Evolutionary conservation across 352 stramenopile genomes (phyloP).

Genomic region (Globisporangium middletonii): DNA sequence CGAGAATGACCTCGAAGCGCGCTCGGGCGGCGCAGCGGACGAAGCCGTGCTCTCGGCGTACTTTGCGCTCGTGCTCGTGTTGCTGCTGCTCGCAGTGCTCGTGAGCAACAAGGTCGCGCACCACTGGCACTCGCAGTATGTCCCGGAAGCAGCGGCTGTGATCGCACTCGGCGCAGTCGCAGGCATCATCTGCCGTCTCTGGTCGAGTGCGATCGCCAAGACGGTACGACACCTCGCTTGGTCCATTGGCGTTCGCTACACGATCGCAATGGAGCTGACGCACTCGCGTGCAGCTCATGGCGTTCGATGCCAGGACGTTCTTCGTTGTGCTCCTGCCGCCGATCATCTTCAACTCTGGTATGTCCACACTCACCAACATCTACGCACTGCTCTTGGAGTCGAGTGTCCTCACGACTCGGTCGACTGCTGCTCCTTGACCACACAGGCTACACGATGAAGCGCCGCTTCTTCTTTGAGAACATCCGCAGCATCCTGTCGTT

Average conservation of each 20-base stretch:
- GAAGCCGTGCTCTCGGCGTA: constrained; percentile 69
- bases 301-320: constrained; percentile 41
- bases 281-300: constrained; percentile 55
- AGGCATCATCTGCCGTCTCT: constrained; percentile 47
- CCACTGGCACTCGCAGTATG: constrained; percentile 67
- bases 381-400: too few species aligned
- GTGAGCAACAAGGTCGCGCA: constrained; percentile 71
- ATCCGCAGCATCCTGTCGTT: constrained; percentile 87
- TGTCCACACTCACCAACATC: too few species aligned
- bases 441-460: constrained; percentile 84
- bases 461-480: constrained; percentile 90
- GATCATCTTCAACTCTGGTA: constrained; percentile 93
- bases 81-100: constrained; percentile 71
- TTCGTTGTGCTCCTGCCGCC: constrained; percentile 90
- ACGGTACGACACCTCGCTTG: constrained; percentile 9
- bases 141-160: constrained; percentile 48
- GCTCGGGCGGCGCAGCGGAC: constrained; percentile 19
- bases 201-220: constrained; percentile 43
- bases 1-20: constrained; percentile 22
- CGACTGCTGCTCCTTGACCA: too few species aligned
- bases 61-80: constrained; percentile 58
- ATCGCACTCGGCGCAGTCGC: constrained; percentile 52
- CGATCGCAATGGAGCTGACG: constrained; percentile 67
- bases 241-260: too few species aligned
- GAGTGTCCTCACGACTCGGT: too few species aligned